Evolutionary conservation across 371 early-diverging fungal species (phyloP), one percentile per base, ranked within the genome.

Genomic region (Batkoa obscura): DNA sequence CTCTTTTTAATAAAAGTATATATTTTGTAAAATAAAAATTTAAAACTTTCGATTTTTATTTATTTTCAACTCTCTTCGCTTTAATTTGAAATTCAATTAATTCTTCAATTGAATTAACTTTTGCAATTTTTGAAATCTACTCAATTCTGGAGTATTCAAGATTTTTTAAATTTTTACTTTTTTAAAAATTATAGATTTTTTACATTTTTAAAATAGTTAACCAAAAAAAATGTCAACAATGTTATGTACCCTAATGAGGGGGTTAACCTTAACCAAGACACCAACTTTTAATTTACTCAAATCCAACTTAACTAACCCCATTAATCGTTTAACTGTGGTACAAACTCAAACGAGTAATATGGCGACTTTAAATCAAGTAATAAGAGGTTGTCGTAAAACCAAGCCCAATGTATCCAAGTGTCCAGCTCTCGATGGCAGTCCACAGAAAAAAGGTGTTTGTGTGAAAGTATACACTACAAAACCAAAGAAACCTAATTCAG

Each of bases 311-410:
- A 23, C 23, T 23, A 23, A 23, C 23, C 23, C 23, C 23, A 23
- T 23, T 23, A 23, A 23, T 23, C 23, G 23, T 23, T 23, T 23
- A 23, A 23, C 23, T 23, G 23, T 23, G 23, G 23, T 23, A 23
- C 23, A 23, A 23, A 50, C 35, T 17, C 35, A 38, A 39, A 17
- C 8, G 8, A 53, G 30, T 39, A 60, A 47, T 60, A 86, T 83
- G 83, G 90, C 92, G n/a, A 93, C 97, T 0, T 73, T 96, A 47
- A 92, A 90, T 70, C 95, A 96, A 64, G 90, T 90, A 42, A 91
- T 94, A 60, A 79, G 84, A 38, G 86, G 86, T 55, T 72, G 74
- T 60, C 88, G 95, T 55, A 89, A 87, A 67, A 66, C 72, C 32
- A 75, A 74, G 56, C 63, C 63, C 39, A 78, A 75, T 38, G 65